These are phyloP conservation scores for Lyophyllum atratum DNA, from an alignment of 768 basidiomycete genomes.

Conservation along the genomic window DNA sequence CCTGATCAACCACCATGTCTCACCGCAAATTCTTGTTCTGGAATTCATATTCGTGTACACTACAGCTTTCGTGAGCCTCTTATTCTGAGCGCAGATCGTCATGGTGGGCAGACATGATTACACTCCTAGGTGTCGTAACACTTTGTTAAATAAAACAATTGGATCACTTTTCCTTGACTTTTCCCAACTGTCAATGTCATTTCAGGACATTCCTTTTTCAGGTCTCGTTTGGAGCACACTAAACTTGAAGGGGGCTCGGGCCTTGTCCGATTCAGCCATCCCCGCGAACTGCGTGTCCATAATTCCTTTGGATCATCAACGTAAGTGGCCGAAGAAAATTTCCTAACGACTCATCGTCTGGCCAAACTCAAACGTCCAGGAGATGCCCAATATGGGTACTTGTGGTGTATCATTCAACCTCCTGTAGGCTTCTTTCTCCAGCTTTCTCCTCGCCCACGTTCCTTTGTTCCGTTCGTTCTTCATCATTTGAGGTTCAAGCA, in stretches of 20 bases:
- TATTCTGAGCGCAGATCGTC: not conserved
- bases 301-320: not conserved
- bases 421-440: too few relatives aligned
- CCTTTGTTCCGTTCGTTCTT: too few relatives aligned
- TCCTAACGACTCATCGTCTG: not conserved
- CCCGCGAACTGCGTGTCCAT: not conserved
- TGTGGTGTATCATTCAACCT: not conserved
- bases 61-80: not conserved
- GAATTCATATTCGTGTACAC: not conserved
- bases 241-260: not conserved
- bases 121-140: not conserved
- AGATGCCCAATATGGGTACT: not conserved
- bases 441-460: too few relatives aligned
- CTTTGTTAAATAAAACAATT: not conserved
- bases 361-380: not conserved
- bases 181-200: not conserved
- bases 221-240: not conserved
- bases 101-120: not conserved
- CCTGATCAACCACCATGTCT: constrained; percentile 7
- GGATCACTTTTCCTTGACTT: not conserved
- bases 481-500: too few relatives aligned
- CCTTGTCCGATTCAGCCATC: not conserved
- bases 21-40: constrained; percentile 1
- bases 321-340: not conserved
- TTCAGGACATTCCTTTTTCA: not conserved